Evolutionary conservation across 108 stramenopile species (phyloP), one percentile per base, ranked within the genome.

Genomic region (Skeletonema costatum): DNA sequence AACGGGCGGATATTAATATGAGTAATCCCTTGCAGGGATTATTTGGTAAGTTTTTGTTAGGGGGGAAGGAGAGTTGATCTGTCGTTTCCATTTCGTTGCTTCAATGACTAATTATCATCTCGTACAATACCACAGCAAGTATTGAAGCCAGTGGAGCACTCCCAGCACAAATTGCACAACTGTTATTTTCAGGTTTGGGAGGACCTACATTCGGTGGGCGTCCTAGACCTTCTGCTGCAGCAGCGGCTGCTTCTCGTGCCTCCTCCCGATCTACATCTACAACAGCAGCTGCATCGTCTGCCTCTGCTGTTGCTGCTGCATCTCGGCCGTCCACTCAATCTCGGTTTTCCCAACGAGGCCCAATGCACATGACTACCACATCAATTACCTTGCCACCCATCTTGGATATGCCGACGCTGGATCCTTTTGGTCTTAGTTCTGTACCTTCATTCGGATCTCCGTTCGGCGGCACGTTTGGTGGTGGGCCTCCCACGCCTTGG

Each of bases 1-100:
- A 94, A 74, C 85, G 90, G 12, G 73, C 78, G 2, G 91, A 87
- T 74, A 21, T 78, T 14, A 61, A 60, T 46, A 51, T 71, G 58
- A 30, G 42, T 60, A 73, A 72, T 73, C 41, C 70, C 14, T 33
- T 82, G 59, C 61, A 77, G 70, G 80, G 80, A 8, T 62, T 78
- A 14, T 78, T 74, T 42, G 77, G 81, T 82, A 62, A 73, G 81
- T 60, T 3, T 17, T 21, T 16, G 17, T 14, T 1, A 25, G 17
- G 19, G 30, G 30, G 32, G 19, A 17, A n/a, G 9, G 16, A 10
- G 10, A 12, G 39, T 12, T 11, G 12, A 39, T 14, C 2, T 17
- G 2, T 17, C 7, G 42, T 72, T 64, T 32, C 14, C 39, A 14
- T 65, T 19, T 5, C n/a, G 10, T 29, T 29, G 2, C 7, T 17